Base-by-base conservation (phyloP, 192 early-diverging fungal genomes). In the Endogone sp. region DNA sequence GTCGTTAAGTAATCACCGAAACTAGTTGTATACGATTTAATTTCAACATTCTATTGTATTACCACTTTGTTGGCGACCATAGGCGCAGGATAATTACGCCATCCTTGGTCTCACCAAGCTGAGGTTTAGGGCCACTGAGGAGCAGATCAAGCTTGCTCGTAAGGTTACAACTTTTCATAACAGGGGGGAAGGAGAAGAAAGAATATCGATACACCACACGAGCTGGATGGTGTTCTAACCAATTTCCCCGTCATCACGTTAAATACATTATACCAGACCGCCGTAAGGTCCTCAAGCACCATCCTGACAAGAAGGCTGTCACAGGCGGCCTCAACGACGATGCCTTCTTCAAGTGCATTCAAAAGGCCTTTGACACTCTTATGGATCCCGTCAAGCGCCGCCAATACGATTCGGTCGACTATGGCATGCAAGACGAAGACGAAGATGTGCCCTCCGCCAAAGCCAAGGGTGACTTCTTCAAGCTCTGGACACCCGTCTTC, bases 311-410 rank as follows among this genome's bases (percentile, higher is more conserved):
- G 91, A 97, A 96, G 85, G 93, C 92, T 22, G 84, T 82, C 55
- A 85, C 87, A 70, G 37, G 37, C 37, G 89, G 88, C 30, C 75
- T 81, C 30, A 91, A 91, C 81, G 93, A 95, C 72, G 98, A 99
- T 82, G 82, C 89, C n/a, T 98, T 98, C 85, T 99, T 99, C 92
- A 99, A 99, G 87, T 99, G 98, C 79, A 92, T 98, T 63, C 65
- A 61, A 55, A 89, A 83, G 83, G 96, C 98, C 10, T 94, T 88
- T 79, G 96, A 99, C 73, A 91, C 95, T 24, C 84, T 99, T 74
- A 93, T 87, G 64, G 93, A 99, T 80, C 89, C 88, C 21, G 85
- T 85, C 58, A 92, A 92, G 82, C 89, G 98, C 77, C 87, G 89
- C 63, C 94, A 98, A 82, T 99, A 88, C 84, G 98, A 99, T 82